Base-by-base conservation (phyloP, 1,284 basidiomycete genomes). In the Cutaneotrichosporon curvatum region DNA sequence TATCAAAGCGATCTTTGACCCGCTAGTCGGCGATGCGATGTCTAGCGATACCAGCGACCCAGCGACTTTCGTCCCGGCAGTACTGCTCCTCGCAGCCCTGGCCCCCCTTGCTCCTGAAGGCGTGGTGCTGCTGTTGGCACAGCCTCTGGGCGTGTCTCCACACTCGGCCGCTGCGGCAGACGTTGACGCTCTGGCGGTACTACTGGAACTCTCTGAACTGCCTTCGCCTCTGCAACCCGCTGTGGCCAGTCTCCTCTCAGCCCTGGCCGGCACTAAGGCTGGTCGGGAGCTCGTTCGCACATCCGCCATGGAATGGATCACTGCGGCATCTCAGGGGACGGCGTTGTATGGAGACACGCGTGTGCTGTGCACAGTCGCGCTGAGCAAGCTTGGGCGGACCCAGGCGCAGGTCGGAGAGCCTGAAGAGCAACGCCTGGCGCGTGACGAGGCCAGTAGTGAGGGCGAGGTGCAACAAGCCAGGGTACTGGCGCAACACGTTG, bases 301-400 rank as follows among this genome's bases (percentile, higher is more conserved):
- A 16, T 75, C 82, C 44, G 47, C 60, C 16, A 32, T 59, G 47
- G 58, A 55, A 37, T 58, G 59, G 59, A 19, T 64, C 28, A 41
- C 48, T 36, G 57, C 58, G 0, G 78, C 74, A 16, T 74, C 79
- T 48, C 72, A 51, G 22, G 31, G 43, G 19, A 42, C 32, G 8
- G 39, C 41, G 10, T 32, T 51, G 16, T 73, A 23, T 63, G 68
- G 25, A 74, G 54, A 56, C 11, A 49, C 50, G 1, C 18, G 28
- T 7, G 81, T 54, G 46, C 76, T 81, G 5, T 80, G 83, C 10
- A 80, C 82, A 1, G 80, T 87, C 20, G 83, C 85, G 3, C 74
- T 90, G 7, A 78, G 86, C 58, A 94, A 92, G 67, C 70, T 87
- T 21, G 79, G 79, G 12, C 78, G 80, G 47, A 84, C 81, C 9